These are phyloP conservation scores for Neonothopanus nambi DNA, from an alignment of 1,284 basidiomycete genomes.

Conservation along the genomic window DNA sequence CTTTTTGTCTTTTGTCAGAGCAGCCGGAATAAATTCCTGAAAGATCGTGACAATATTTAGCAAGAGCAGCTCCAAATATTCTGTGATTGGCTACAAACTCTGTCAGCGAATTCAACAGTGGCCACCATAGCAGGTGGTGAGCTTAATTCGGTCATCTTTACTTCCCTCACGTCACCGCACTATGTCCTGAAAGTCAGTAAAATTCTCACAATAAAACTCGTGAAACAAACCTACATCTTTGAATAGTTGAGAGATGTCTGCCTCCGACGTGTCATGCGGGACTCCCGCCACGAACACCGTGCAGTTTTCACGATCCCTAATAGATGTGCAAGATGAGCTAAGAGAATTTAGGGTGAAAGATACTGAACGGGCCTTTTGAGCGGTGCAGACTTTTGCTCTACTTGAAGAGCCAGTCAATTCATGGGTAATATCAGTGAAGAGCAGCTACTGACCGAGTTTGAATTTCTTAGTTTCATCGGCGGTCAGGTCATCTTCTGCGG, in stretches of 20 bases:
- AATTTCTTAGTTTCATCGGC: conserved; percentile 56
- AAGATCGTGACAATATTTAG: background rate
- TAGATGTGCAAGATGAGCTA: background rate
- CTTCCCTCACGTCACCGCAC: conserved; percentile 84
- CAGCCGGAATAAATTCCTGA: conserved; percentile 80
- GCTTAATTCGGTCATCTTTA: conserved; percentile 66
- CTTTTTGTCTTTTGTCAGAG: conserved; percentile 93
- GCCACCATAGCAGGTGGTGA: conserved; percentile 77
- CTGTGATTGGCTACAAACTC: conserved; percentile 43
- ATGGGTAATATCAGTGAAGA: conserved; percentile 1
- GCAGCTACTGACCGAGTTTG: conserved; percentile 49
- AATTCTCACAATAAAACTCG: background rate
- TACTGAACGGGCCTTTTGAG: conserved; percentile 59
- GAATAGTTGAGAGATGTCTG: conserved; percentile 76
- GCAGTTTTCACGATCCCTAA: conserved; percentile 92
- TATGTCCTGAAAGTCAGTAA: conserved; percentile 32
- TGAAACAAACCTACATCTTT: conserved; percentile 66
- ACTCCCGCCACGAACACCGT: conserved; percentile 88
- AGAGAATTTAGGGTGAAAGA: background rate
- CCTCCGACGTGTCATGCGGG: conserved; percentile 55
- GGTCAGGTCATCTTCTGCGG: conserved; percentile 53
- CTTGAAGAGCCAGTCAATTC: conserved; percentile 13
- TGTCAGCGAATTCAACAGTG: conserved; percentile 77
- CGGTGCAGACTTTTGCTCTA: conserved; percentile 46
- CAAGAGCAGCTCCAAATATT: background rate